Evolutionary conservation across 805 yeast species (phyloP).

Genomic region (Sugiyamaella floridensis): DNA sequence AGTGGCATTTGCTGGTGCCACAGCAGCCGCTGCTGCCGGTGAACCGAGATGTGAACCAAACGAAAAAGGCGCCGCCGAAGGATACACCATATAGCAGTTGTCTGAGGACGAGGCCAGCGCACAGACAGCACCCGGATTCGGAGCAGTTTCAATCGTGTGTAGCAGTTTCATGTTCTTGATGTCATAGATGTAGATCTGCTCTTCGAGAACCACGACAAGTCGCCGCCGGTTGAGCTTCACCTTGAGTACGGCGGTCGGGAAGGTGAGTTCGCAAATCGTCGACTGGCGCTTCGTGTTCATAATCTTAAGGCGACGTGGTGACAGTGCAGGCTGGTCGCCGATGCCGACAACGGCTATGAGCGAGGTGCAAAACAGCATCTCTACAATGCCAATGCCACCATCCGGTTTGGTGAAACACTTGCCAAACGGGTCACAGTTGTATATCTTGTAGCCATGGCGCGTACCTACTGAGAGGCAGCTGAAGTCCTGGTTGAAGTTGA

Average conservation of each 20-base stretch:
- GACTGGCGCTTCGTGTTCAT: conserved; percentile 74
- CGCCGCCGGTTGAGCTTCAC: conserved; percentile 78
- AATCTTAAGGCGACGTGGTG: conserved; percentile 75
- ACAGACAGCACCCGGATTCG: conserved; percentile 38
- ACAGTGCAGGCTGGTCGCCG: conserved; percentile 55
- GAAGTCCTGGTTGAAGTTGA: conserved; percentile 86
- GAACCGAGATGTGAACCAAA: conserved; percentile 13
- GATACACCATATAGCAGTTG: conserved; percentile 48
- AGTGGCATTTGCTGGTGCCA: conserved; percentile 1
- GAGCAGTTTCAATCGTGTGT: conserved; percentile 55
- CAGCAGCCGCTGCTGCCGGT: conserved; percentile 11
- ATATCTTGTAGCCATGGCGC: conserved; percentile 59
- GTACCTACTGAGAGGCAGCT: conserved; percentile 73
- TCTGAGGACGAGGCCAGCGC: conserved; percentile 37
- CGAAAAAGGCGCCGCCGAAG: conserved; percentile 38
- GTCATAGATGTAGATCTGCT: conserved; percentile 83
- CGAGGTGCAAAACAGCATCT: conserved; percentile 87
- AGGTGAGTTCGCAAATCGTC: conserved; percentile 79
- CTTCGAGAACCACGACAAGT: conserved; percentile 66
- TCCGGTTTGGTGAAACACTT: conserved; percentile 48
- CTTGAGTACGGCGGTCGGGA: conserved; percentile 66
- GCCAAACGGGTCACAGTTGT: conserved; percentile 84
- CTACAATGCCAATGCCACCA: conserved; percentile 50
- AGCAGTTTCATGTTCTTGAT: conserved; percentile 81
- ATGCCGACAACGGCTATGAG: conserved; percentile 76